These are phyloP conservation scores for Nasturtium officinale DNA, from an alignment of 345 rosid genomes.

Conservation along the genomic window DNA sequence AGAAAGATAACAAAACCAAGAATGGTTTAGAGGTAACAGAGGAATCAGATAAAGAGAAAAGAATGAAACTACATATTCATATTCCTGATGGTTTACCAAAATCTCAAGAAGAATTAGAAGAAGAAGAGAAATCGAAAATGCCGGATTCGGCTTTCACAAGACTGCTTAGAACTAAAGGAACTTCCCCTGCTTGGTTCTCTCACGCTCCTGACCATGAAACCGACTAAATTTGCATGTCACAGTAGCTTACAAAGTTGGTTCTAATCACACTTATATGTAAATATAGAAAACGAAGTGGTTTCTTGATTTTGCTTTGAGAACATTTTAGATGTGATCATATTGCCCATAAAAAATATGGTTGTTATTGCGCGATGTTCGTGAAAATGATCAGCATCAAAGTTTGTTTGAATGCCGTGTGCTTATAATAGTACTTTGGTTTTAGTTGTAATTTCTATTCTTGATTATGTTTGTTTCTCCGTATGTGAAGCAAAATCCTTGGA, in stretches of 20 bases:
- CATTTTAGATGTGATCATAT: slow-evolving; percentile 1
- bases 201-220: slow-evolving; percentile 75
- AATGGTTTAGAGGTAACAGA: slow-evolving; percentile 31
- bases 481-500: slow-evolving; percentile 28
- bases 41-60: slow-evolving; percentile 34
- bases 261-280: slow-evolving; percentile 14
- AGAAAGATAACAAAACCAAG: slow-evolving; percentile 41
- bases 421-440: slow-evolving; percentile 21
- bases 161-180: slow-evolving; percentile 71
- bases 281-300: slow-evolving; percentile 22
- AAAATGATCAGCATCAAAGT: slow-evolving; percentile 5
- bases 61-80: slow-evolving; percentile 45
- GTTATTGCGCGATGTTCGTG: slow-evolving; percentile 11
- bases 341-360: slow-evolving; percentile 12
- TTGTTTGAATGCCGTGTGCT: slow-evolving; percentile 17
- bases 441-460: slow-evolving; percentile 32
- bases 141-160: slow-evolving; percentile 75
- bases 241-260: slow-evolving; percentile 13
- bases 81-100: slow-evolving; percentile 86
- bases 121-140: slow-evolving; percentile 77
- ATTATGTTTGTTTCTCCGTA: slow-evolving; percentile 15
- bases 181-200: slow-evolving; percentile 76
- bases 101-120: slow-evolving; percentile 67
- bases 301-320: slow-evolving; percentile 33
- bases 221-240: slow-evolving; percentile 38